Conservation (phyloP, 768 basidiomycete species). For the Psilocybe cyanescens region DNA sequence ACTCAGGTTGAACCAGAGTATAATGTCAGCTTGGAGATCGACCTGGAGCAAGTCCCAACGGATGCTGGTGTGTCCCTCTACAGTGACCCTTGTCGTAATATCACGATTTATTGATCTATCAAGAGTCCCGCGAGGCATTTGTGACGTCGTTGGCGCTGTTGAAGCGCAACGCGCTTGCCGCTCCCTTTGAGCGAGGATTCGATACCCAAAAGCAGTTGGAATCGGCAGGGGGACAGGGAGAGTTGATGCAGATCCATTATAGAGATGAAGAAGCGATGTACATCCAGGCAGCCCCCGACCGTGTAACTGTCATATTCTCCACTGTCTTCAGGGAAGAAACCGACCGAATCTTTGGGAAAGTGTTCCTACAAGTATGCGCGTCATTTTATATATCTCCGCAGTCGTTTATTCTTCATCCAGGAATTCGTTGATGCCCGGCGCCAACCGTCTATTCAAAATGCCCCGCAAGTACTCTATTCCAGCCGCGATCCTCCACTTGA, state of each 20-base stretch:
- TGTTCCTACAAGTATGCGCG: constrained; percentile 89
- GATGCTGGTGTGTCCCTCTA: constrained; percentile 63
- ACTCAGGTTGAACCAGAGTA: constrained; percentile 83
- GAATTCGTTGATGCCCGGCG: constrained; percentile 99
- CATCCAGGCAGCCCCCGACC: constrained; percentile 89
- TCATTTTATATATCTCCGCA: background rate
- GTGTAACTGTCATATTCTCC: constrained; percentile 97
- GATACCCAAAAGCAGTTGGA: constrained; percentile 84
- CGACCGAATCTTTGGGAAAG: constrained; percentile 94
- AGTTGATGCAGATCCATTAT: constrained; percentile 93
- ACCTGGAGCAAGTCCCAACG: constrained; percentile 84
- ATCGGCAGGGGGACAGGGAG: constrained; percentile 68
- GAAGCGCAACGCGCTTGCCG: constrained; percentile 93
- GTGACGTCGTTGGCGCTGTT: constrained; percentile 82
- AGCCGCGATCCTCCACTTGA: constrained; percentile 97
- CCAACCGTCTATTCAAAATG: constrained; percentile 91
- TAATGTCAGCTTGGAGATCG: constrained; percentile 84
- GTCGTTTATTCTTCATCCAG: constrained; percentile 39
- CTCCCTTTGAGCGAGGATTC: constrained; percentile 93
- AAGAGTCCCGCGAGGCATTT: constrained; percentile 81
- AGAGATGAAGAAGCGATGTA: constrained; percentile 98
- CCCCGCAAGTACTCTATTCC: constrained; percentile 95
- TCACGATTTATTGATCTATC: constrained; percentile 8
- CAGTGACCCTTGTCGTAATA: background rate
- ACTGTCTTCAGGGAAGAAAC: constrained; percentile 98